A percentile compares a stretch with the other conserved stretches of the same genome.
These are phyloP conservation scores for Venustampulla echinocandica DNA, from an alignment of 495 filamentous ascomycete genomes.

Conservation along the genomic window DNA sequence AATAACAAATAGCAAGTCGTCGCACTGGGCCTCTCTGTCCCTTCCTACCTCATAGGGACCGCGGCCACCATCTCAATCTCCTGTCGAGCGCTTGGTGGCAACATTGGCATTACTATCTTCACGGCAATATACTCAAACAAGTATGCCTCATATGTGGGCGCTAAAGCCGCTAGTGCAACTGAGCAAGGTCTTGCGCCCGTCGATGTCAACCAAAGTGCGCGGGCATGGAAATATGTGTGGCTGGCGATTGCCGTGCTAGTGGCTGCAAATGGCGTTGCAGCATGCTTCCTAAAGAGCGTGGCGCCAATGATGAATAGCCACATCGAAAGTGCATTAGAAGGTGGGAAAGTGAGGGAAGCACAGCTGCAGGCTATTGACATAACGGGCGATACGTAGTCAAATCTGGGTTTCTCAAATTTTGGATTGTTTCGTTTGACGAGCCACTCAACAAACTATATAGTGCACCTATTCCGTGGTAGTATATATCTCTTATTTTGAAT, in stretches of 20 bases:
- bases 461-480: too few species aligned
- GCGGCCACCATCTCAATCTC: conserved; percentile 11
- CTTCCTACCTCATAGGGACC: conserved; percentile 14
- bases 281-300: conserved; percentile 8
- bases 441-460: too few species aligned
- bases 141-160: conserved; percentile 4
- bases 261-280: conserved; percentile 11
- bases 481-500: too few species aligned
- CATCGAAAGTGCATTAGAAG: conserved; percentile 14
- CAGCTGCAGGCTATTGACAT: too few species aligned
- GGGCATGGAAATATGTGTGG: conserved; percentile 13
- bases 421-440: too few species aligned
- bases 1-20: neutral
- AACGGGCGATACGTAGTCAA: too few species aligned
- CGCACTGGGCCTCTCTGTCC: conserved; percentile 12
- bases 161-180: conserved; percentile 1
- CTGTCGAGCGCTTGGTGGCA: conserved; percentile 11
- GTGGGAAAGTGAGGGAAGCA: conserved; percentile 8
- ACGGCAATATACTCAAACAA: conserved; percentile 16
- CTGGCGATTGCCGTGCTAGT: conserved; percentile 9
- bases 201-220: neutral
- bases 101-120: conserved; percentile 14
- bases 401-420: too few species aligned
- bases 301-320: conserved; percentile 13
- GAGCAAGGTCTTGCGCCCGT: conserved; percentile 1